Evolutionary conservation across 208 protist genomes (phyloP).

Genomic region (Naegleria fowleri): DNA sequence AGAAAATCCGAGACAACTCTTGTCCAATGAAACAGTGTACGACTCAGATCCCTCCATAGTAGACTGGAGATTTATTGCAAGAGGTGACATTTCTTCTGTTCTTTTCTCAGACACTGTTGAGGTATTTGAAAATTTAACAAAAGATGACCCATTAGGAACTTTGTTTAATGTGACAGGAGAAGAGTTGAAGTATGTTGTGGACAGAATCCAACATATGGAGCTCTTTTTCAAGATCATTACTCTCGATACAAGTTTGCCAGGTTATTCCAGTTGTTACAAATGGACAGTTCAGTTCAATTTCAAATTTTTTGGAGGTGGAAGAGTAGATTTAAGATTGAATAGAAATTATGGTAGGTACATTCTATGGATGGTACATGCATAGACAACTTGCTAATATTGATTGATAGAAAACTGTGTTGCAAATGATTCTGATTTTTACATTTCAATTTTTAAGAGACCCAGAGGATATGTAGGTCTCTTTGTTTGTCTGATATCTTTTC

Average conservation of each 20-base stretch:
- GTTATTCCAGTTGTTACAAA: not conserved
- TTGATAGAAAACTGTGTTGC: not conserved
- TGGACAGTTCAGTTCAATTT: not conserved
- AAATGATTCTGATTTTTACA: not conserved
- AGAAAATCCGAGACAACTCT: not conserved
- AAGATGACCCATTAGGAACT: not conserved
- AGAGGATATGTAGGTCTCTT: not conserved
- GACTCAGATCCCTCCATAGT: not conserved
- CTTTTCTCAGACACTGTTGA: not conserved
- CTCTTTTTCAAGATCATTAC: not conserved
- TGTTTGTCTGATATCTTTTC: not conserved
- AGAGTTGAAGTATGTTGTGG: not conserved
- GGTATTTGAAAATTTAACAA: not conserved
- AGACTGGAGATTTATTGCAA: not conserved
- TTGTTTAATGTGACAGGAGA: not conserved
- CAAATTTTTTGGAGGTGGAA: not conserved
- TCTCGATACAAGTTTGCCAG: not conserved
- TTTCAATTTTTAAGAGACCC: not conserved
- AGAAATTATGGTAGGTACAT: not conserved
- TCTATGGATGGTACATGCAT: no score
- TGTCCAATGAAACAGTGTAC: not conserved
- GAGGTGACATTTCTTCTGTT: not conserved
- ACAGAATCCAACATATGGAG: not conserved
- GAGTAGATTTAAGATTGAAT: not conserved
- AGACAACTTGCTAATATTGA: not conserved